phyloP scores from a whole-genome alignment of 768 basidiomycete genomes.

The Gyrodon lividus region DNA sequence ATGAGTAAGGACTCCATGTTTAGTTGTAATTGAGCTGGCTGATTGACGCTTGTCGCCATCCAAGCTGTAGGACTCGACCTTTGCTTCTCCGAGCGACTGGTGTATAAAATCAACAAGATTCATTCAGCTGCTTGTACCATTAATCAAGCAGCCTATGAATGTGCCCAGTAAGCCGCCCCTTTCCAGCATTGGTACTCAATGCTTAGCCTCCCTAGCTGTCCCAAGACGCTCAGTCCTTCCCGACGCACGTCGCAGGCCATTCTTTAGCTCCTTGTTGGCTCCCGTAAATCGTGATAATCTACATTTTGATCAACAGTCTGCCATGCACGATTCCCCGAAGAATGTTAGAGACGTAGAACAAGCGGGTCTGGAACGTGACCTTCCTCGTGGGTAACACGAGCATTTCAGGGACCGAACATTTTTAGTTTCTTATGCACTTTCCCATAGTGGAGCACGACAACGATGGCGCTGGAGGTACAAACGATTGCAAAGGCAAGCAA shows the following conservation, averaged over 20 bases:
- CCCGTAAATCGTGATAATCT: neutral
- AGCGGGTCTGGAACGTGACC: conserved; percentile 3
- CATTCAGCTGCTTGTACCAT: neutral
- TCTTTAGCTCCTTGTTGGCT: conserved; percentile 2
- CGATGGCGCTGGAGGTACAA: conserved; percentile 6
- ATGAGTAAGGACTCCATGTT: neutral
- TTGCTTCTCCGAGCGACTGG: neutral
- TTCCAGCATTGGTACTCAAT: neutral
- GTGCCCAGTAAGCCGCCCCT: conserved; percentile 9
- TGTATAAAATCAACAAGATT: neutral
- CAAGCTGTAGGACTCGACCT: too few species aligned
- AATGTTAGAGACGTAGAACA: neutral
- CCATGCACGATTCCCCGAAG: conserved; percentile 1
- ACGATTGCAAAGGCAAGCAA: conserved; percentile 3
- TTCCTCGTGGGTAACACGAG: conserved; percentile 16
- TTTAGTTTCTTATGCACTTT: neutral
- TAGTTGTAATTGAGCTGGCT: too few species aligned
- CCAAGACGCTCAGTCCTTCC: conserved; percentile 1
- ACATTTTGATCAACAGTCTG: neutral
- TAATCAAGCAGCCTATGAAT: conserved; percentile 1
- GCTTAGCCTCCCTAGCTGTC: neutral
- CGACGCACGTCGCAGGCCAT: neutral
- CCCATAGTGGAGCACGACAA: conserved; percentile 4
- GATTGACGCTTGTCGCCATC: neutral
- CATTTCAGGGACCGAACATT: neutral